These are phyloP conservation scores for Aspergillus awamori DNA, from an alignment of 2,329 filamentous ascomycete species.

Conservation along the genomic window DNA sequence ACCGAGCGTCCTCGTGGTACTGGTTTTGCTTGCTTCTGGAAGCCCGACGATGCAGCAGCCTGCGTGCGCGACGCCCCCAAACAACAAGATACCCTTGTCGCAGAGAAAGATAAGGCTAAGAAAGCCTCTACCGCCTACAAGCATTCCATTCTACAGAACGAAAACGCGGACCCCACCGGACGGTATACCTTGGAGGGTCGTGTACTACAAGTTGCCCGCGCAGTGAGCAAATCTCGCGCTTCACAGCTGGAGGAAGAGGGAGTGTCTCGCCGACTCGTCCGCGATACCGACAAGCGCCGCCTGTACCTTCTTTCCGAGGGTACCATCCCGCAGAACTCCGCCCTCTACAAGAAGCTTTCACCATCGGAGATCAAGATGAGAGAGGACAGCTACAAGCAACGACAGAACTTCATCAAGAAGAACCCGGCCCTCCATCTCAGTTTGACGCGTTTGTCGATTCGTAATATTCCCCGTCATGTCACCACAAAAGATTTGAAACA, in stretches of 20 bases:
- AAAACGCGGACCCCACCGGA: slow-evolving; percentile 76
- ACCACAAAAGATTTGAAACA: slow-evolving; percentile 87
- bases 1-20: slow-evolving; percentile 89
- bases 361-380: slow-evolving; percentile 83
- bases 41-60: slow-evolving; percentile 70
- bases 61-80: slow-evolving; percentile 78
- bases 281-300: slow-evolving; percentile 84
- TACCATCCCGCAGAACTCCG: slow-evolving; percentile 73
- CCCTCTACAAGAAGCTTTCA: slow-evolving; percentile 75
- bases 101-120: slow-evolving; percentile 41
- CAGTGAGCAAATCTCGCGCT: slow-evolving; percentile 82
- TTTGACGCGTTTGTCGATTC: slow-evolving; percentile 84
- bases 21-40: slow-evolving; percentile 91
- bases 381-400: slow-evolving; percentile 81
- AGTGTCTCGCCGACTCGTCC: slow-evolving; percentile 62
- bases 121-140: slow-evolving; percentile 57
- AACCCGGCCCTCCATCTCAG: slow-evolving; percentile 89
- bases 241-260: slow-evolving; percentile 72
- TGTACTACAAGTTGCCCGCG: slow-evolving; percentile 79
- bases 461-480: slow-evolving; percentile 84
- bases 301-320: slow-evolving; percentile 89
- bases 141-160: slow-evolving; percentile 85
- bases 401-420: slow-evolving; percentile 84
- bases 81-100: slow-evolving; percentile 44
- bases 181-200: slow-evolving; percentile 90